Base-by-base conservation (phyloP, 352 stramenopile genomes). In the Hyaloperonospora brassicae region DNA sequence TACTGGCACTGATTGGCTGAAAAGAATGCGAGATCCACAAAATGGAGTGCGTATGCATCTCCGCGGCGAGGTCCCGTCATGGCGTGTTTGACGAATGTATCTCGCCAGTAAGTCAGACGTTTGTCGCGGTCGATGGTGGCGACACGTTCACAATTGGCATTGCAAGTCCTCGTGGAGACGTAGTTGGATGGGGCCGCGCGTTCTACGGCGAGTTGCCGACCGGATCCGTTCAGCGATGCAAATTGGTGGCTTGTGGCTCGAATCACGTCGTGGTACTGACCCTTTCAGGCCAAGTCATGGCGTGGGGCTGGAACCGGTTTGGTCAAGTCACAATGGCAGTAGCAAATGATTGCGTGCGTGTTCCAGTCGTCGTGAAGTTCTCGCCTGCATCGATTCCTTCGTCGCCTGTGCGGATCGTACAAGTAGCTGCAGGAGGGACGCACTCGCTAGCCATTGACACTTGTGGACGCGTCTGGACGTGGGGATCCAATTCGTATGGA, bases 141-240 rank as follows among this genome's bases (percentile, higher is more conserved):
- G 77, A 86, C 25, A 71, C 61, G 11, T 87, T 89, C 52, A 76
- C 73, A 1, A 57, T 90, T 12, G 59, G 58, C 9, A 58, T 60
- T 25, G 30, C 84, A 10, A 55, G 56, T 44, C 47, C 40, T 0
- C 52, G 49, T 38, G 74, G 72, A 0, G 55, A 62, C 0, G 59
- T 87, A 2, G 11, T 84, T 17, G 79, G 76, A 23, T 92, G 79
- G 79, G 82, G 82, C 6, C 60, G 50, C 11, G 63, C 62, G 13
- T 87, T 90, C 50, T 87, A 92, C 55, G 77, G 76, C 24, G 82
- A 90, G 35, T 47, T 87, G 17, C 53, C 52, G 13, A 47, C 2
- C 22, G 38, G 31, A 12, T 42, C 54, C 13, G 21, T 49, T 3
- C 11, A 66, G 30, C 58, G n/a, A 41, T 89, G 76, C 39, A 27